These are phyloP conservation scores for Neoboletus subvelutipes DNA, from an alignment of 768 basidiomycete genomes.

Conservation along the genomic window DNA sequence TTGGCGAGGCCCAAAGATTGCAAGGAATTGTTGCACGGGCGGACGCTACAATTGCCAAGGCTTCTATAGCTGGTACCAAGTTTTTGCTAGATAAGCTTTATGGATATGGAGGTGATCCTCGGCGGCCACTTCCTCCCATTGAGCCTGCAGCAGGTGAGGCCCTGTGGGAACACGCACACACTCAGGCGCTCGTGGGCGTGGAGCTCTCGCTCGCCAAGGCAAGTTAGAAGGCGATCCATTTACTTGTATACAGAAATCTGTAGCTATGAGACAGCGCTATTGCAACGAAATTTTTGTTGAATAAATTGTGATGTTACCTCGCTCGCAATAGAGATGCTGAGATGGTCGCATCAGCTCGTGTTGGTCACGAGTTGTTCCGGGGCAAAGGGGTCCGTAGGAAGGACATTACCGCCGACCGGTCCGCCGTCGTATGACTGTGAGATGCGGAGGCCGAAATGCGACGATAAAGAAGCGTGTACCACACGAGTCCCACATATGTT, in stretches of 20 bases:
- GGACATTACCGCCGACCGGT: neutral
- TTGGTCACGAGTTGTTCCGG: constrained; percentile 5
- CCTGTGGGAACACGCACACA: constrained; percentile 73
- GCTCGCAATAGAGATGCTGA: neutral
- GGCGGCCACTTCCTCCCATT: constrained; percentile 74
- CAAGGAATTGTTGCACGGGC: constrained; percentile 81
- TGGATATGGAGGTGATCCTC: constrained; percentile 80
- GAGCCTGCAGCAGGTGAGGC: constrained; percentile 51
- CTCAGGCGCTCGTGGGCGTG: constrained; percentile 61
- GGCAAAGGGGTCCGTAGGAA: neutral
- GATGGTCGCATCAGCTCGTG: neutral
- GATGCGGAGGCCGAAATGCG: constrained; percentile 16
- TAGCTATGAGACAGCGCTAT: neutral
- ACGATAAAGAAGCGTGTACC: neutral
- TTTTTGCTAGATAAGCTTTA: constrained; percentile 67
- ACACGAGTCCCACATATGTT: constrained; percentile 1
- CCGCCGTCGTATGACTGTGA: constrained; percentile 6
- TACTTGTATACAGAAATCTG: neutral
- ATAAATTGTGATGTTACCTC: neutral
- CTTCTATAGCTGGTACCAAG: constrained; percentile 83
- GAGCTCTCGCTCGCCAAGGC: constrained; percentile 56
- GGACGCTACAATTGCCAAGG: constrained; percentile 76
- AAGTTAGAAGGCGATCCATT: neutral
- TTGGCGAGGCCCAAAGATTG: constrained; percentile 67
- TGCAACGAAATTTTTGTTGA: neutral